Conservation (phyloP, 1,284 basidiomycete genomes). For the Rhodotorula sp. region DNA sequence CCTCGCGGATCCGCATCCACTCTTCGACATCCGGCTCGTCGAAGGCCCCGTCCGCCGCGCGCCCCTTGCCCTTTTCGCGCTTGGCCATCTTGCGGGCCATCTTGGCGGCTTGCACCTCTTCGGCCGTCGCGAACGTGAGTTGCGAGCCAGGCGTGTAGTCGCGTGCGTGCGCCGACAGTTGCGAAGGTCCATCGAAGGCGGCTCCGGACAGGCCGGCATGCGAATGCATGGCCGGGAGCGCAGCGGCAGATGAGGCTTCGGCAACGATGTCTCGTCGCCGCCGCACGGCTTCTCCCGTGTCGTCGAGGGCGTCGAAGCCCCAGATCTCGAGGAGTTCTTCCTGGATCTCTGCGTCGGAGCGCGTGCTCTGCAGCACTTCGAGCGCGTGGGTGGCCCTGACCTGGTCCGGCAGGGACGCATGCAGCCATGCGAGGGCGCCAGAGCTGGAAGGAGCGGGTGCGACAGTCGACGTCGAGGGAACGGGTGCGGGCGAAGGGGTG, state of each 20-base stretch:
- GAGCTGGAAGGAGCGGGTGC: neutral
- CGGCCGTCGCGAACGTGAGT: slow-evolving; percentile 47
- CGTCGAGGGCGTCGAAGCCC: slow-evolving; percentile 80
- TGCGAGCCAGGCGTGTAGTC: slow-evolving; percentile 49
- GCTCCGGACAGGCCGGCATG: too few relatives aligned
- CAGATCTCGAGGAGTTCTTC: slow-evolving; percentile 76
- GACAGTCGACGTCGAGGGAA: neutral
- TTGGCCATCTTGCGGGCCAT: slow-evolving; percentile 27
- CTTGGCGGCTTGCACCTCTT: slow-evolving; percentile 47
- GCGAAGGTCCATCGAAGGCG: slow-evolving; percentile 1
- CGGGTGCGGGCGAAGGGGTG: neutral
- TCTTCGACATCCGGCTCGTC: slow-evolving; percentile 33
- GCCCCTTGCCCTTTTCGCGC: slow-evolving; percentile 23
- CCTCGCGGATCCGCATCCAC: slow-evolving; percentile 33
- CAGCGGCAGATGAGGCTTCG: neutral
- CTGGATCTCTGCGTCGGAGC: slow-evolving; percentile 68
- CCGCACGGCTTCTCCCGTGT: slow-evolving; percentile 49
- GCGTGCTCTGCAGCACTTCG: slow-evolving; percentile 22
- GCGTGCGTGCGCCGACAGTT: slow-evolving; percentile 14
- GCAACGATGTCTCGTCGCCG: slow-evolving; percentile 44
- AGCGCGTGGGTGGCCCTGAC: slow-evolving; percentile 10
- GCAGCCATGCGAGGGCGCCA: slow-evolving; percentile 19
- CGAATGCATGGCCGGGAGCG: neutral
- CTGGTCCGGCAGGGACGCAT: slow-evolving; percentile 7
- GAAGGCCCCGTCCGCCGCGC: slow-evolving; percentile 8